Conservation (phyloP, 495 filamentous ascomycete genomes). For the Pseudoneurospora amorphoporcata region DNA sequence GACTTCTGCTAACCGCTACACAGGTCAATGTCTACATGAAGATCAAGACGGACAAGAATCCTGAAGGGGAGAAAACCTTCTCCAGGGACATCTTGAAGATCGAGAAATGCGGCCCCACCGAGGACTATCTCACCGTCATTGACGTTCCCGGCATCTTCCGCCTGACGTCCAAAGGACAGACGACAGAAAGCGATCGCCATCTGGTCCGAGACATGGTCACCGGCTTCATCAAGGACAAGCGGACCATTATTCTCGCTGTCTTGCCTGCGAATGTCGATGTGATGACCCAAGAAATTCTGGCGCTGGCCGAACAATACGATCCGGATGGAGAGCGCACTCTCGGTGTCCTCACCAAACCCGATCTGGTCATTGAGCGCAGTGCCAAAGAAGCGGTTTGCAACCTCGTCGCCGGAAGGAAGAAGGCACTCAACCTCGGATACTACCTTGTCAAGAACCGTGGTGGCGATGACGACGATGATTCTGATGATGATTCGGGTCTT, state of each 20-base stretch:
- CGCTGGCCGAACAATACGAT: conserved; percentile 42
- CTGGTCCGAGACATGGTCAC: conserved; percentile 45
- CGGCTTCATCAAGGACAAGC: conserved; percentile 34
- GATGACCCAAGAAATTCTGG: conserved; percentile 51
- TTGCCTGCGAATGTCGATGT: conserved; percentile 51
- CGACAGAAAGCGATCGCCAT: conserved; percentile 35
- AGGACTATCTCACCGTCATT: conserved; percentile 50
- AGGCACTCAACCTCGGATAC: conserved; percentile 42
- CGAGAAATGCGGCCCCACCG: conserved; percentile 43
- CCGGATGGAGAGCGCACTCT: conserved; percentile 41
- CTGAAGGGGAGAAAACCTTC: conserved; percentile 24
- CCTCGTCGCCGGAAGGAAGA: conserved; percentile 34
- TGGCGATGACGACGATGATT: conserved; percentile 22
- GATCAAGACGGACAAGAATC: conserved; percentile 14
- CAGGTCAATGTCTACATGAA: conserved; percentile 30
- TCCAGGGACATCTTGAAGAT: conserved; percentile 44
- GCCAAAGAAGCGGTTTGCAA: conserved; percentile 32
- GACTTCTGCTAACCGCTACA: background rate
- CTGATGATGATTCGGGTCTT: background rate
- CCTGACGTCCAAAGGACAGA: conserved; percentile 37
- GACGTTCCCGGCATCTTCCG: conserved; percentile 57
- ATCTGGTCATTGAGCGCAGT: conserved; percentile 40
- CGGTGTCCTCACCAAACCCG: conserved; percentile 52
- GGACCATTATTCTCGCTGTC: conserved; percentile 49
- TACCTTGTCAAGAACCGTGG: conserved; percentile 46